A percentile compares a stretch with the other conserved stretches of the same genome.
These are phyloP conservation scores for Naganishia randhawae DNA, from an alignment of 768 basidiomycete genomes.

Conservation along the genomic window DNA sequence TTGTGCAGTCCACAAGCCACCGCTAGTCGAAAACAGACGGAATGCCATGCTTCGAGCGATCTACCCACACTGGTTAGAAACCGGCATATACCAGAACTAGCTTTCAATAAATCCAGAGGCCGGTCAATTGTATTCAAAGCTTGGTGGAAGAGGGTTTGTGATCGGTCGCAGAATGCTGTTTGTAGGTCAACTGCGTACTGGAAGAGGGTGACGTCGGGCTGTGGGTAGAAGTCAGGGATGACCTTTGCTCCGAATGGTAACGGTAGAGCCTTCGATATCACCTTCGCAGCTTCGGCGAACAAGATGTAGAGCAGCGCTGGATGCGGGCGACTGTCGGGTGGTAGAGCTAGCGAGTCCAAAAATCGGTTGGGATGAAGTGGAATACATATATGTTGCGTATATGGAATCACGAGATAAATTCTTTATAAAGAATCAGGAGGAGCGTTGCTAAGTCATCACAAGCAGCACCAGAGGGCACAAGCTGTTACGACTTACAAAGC, in stretches of 20 bases:
- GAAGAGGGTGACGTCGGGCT: conserved; percentile 11
- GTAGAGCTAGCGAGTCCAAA: conserved; percentile 35
- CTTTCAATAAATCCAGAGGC: conserved; percentile 42
- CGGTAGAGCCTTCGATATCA: conserved; percentile 7
- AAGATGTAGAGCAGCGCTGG: conserved; percentile 45
- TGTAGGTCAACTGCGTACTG: conserved; percentile 2
- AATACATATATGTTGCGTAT: conserved; percentile 37
- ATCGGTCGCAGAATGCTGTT: conserved; percentile 34
- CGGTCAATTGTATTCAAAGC: conserved; percentile 42
- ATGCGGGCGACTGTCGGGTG: conserved; percentile 38
- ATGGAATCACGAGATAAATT: conserved; percentile 39
- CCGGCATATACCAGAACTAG: conserved; percentile 41
- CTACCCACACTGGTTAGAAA: conserved; percentile 39
- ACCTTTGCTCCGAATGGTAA: not conserved
- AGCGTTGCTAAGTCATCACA: not conserved
- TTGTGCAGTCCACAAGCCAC: conserved; percentile 47
- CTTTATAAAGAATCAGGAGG: not conserved
- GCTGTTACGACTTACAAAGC: conserved; percentile 16
- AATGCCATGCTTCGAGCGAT: conserved; percentile 46
- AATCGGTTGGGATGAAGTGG: conserved; percentile 45
- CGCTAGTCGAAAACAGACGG: conserved; percentile 38
- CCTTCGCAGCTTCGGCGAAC: conserved; percentile 40
- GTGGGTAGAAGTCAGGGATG: not conserved
- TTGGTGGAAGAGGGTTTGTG: conserved; percentile 36
- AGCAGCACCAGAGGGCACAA: not conserved